These are phyloP conservation scores for Pyrenophora tritici-repentis DNA, from an alignment of 2,329 filamentous ascomycete genomes.

Conservation along the genomic window DNA sequence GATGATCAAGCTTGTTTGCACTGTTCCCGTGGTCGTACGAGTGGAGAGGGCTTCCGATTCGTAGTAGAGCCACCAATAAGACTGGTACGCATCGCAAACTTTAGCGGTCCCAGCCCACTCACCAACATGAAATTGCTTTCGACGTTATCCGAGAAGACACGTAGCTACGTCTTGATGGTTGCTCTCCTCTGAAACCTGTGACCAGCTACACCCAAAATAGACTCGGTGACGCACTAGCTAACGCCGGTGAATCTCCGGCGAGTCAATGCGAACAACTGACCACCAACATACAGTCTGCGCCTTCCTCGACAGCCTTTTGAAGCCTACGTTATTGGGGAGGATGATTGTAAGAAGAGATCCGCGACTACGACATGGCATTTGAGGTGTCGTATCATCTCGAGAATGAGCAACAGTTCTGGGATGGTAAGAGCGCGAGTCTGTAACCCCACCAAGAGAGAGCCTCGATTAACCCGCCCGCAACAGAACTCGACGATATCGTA, in stretches of 20 bases:
- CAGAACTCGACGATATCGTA: slow-evolving; percentile 71
- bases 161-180: slow-evolving; percentile 4
- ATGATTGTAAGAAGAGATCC: slow-evolving; percentile 44
- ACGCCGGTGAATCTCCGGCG: slow-evolving; percentile 28
- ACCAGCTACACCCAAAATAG: slow-evolving; percentile 16
- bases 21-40: no score
- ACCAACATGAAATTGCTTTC: neutral
- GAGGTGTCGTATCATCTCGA: slow-evolving; percentile 72
- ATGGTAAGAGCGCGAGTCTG: slow-evolving; percentile 62
- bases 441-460: slow-evolving; percentile 25
- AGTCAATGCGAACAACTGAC: slow-evolving; percentile 27
- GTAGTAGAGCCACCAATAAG: no score
- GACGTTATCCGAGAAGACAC: neutral
- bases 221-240: slow-evolving; percentile 30
- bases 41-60: no score
- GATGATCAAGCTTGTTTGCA: no score
- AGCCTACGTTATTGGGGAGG: slow-evolving; percentile 34
- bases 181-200: neutral
- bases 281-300: slow-evolving; percentile 29
- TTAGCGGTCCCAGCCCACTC: slow-evolving; percentile 2
- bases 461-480: slow-evolving; percentile 26
- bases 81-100: neutral
- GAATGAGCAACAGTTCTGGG: slow-evolving; percentile 87
- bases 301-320: slow-evolving; percentile 19
- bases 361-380: slow-evolving; percentile 63